phyloP scores from a whole-genome alignment of 2,329 filamentous ascomycete genomes.

The Cryphonectria radicalis region DNA sequence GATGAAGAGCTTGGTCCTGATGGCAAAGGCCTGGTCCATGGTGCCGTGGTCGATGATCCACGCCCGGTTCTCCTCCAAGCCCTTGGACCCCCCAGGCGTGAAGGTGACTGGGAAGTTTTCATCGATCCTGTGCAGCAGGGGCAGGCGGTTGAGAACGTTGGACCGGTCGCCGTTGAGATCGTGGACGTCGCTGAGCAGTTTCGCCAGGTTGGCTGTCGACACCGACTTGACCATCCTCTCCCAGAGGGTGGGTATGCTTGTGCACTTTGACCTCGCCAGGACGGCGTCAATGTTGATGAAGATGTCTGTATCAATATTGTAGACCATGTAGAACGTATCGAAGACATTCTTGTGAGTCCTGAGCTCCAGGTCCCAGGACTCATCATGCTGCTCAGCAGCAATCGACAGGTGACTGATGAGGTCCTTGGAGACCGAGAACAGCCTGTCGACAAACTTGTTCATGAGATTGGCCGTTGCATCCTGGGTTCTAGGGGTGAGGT shows the following conservation, averaged over 20 bases:
- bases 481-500: slow-evolving; percentile 20
- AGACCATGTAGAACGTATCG: slow-evolving; percentile 17
- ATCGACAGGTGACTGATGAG: slow-evolving; percentile 21
- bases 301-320: slow-evolving; percentile 11
- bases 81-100: slow-evolving; percentile 18
- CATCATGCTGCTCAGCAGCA: slow-evolving; percentile 18
- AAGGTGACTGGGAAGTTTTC: slow-evolving; percentile 21
- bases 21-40: slow-evolving; percentile 38
- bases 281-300: slow-evolving; percentile 25
- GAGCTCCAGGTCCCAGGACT: slow-evolving; percentile 24
- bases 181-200: slow-evolving; percentile 37
- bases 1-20: slow-evolving; percentile 44
- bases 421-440: slow-evolving; percentile 17
- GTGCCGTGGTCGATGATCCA: slow-evolving; percentile 29
- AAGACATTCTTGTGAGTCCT: slow-evolving; percentile 22
- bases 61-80: neutral
- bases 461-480: slow-evolving; percentile 27
- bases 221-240: slow-evolving; percentile 23
- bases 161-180: slow-evolving; percentile 30
- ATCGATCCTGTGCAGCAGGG: slow-evolving; percentile 37
- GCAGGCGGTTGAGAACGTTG: slow-evolving; percentile 31
- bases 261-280: slow-evolving; percentile 16
- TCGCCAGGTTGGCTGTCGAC: slow-evolving; percentile 42
- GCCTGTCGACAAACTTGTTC: slow-evolving; percentile 29
- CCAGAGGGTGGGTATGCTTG: slow-evolving; percentile 11